phyloP scores from a whole-genome alignment of 2,329 filamentous ascomycete genomes.

The Penicillium sclerotiorum region DNA sequence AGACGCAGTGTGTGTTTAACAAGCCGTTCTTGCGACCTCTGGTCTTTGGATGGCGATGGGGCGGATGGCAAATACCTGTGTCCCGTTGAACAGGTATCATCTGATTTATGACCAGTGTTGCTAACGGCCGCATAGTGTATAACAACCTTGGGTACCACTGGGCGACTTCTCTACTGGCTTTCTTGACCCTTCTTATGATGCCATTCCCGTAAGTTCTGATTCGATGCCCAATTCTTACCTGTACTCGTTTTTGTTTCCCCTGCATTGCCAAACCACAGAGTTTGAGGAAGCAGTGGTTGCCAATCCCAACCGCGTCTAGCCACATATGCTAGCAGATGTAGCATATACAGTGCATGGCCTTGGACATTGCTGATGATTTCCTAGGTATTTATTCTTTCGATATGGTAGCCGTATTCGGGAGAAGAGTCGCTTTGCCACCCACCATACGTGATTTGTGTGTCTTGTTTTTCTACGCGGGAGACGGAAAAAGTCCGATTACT shows the following conservation, averaged over 20 bases:
- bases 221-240: slow-evolving; percentile 11
- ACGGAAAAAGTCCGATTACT: neutral
- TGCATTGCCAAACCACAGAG: slow-evolving; percentile 18
- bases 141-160: slow-evolving; percentile 50
- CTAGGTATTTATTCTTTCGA: slow-evolving; percentile 48
- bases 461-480: neutral
- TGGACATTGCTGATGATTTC: neutral
- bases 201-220: slow-evolving; percentile 49
- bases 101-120: slow-evolving; percentile 5
- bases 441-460: slow-evolving; percentile 20
- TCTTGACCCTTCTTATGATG: slow-evolving; percentile 47
- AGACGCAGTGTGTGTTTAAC: slow-evolving; percentile 13
- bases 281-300: neutral
- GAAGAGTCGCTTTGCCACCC: slow-evolving; percentile 43
- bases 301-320: slow-evolving; percentile 5
- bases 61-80: neutral
- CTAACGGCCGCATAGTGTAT: slow-evolving; percentile 45
- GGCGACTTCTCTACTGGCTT: slow-evolving; percentile 49
- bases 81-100: slow-evolving; percentile 1
- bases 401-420: slow-evolving; percentile 46
- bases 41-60: neutral
- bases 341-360: neutral
- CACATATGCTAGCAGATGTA: neutral
- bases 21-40: slow-evolving; percentile 4
- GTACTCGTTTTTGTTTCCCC: slow-evolving; percentile 3